These are phyloP conservation scores for Hemisphaericaspora lyxosophila DNA, from an alignment of 1,139 yeast species.

Conservation along the genomic window DNA sequence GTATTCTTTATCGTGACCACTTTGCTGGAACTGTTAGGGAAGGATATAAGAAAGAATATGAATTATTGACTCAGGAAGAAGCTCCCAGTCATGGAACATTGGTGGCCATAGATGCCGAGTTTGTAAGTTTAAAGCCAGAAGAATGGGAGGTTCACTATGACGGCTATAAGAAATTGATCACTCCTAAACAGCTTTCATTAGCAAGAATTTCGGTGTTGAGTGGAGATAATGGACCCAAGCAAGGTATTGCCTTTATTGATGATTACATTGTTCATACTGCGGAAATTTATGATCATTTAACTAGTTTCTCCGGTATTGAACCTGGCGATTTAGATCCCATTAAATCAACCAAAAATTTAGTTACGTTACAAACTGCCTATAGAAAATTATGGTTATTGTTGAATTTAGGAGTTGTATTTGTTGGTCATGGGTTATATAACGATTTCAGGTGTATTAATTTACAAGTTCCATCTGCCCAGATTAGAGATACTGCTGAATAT, in stretches of 20 bases:
- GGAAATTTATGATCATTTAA: slow-evolving; percentile 78
- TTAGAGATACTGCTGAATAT: slow-evolving; percentile 84
- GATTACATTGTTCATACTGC: slow-evolving; percentile 81
- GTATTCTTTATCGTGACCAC: slow-evolving; percentile 71
- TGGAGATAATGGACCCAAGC: slow-evolving; percentile 63
- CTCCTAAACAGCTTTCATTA: slow-evolving; percentile 74
- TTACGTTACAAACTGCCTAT: slow-evolving; percentile 80
- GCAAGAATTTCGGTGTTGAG: slow-evolving; percentile 89
- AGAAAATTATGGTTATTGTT: slow-evolving; percentile 84
- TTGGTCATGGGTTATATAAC: slow-evolving; percentile 90
- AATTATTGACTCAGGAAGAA: slow-evolving; percentile 61
- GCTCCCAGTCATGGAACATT: slow-evolving; percentile 75
- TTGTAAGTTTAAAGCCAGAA: slow-evolving; percentile 80
- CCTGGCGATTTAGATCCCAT: slow-evolving; percentile 84
- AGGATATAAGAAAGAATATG: slow-evolving; percentile 59
- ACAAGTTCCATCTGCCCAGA: slow-evolving; percentile 80
- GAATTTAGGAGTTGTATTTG: slow-evolving; percentile 86
- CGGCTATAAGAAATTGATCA: slow-evolving; percentile 66
- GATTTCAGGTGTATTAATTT: slow-evolving; percentile 93
- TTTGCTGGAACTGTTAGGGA: slow-evolving; percentile 72
- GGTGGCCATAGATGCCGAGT: slow-evolving; percentile 96
- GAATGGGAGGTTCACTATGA: slow-evolving; percentile 69
- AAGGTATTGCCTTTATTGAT: slow-evolving; percentile 85
- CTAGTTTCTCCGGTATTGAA: slow-evolving; percentile 89
- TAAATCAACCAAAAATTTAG: slow-evolving; percentile 67